These are phyloP conservation scores for Capsicum rhomboideum DNA, from an alignment of 257 asterid genomes.

Conservation along the genomic window DNA sequence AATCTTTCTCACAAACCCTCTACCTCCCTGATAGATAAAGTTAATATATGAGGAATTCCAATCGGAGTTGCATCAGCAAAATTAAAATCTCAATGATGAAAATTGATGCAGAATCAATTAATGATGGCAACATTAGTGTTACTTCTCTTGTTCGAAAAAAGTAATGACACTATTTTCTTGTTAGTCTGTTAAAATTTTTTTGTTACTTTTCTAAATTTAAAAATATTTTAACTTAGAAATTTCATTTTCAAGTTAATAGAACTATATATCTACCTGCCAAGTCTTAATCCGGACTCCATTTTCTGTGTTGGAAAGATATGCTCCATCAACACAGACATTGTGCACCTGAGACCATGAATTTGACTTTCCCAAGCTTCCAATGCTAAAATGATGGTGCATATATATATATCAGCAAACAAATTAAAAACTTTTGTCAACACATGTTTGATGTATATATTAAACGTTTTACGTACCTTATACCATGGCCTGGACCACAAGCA, in stretches of 20 bases:
- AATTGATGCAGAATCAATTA: too few species aligned
- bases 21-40: slow-evolving; percentile 52
- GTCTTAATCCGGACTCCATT: slow-evolving; percentile 88
- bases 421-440: background rate
- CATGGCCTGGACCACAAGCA: slow-evolving; percentile 68
- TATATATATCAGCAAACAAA: background rate
- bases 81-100: too few species aligned
- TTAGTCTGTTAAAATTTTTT: too few species aligned
- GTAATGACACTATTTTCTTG: too few species aligned
- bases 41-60: background rate
- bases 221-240: background rate
- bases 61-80: too few species aligned
- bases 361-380: slow-evolving; percentile 79
- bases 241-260: background rate
- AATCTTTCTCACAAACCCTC: slow-evolving; percentile 64
- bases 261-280: slow-evolving; percentile 54
- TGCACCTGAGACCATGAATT: slow-evolving; percentile 39
- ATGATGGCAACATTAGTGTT: too few species aligned
- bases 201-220: background rate
- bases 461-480: slow-evolving; percentile 69
- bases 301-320: slow-evolving; percentile 32
- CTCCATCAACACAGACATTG: slow-evolving; percentile 53
- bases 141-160: too few species aligned
- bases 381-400: slow-evolving; percentile 30
- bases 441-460: background rate